Conservation (phyloP, 2,329 filamentous ascomycete genomes). For the Calonectria pauciramosa region DNA sequence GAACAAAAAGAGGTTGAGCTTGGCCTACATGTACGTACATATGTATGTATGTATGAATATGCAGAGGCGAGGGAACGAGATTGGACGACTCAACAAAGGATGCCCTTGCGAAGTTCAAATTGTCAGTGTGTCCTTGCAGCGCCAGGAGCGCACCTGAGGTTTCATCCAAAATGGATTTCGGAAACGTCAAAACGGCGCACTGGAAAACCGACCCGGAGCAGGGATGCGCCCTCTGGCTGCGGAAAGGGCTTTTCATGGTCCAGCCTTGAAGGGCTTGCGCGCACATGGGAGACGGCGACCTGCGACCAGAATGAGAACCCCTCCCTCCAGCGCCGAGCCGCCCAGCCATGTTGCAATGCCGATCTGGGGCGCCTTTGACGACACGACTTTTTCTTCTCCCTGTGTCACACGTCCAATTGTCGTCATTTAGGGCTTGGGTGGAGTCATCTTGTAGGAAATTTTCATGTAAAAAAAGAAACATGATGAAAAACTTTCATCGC, state of each 20-base stretch:
- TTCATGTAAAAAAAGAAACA: conserved; percentile 9
- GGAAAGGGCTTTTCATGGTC: conserved; percentile 6
- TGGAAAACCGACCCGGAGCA: not conserved
- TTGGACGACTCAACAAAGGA: conserved; percentile 17
- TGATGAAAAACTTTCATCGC: conserved; percentile 21
- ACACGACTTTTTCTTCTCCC: not conserved
- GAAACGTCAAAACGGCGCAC: conserved; percentile 15
- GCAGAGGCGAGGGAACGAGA: conserved; percentile 2
- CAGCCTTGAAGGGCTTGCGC: conserved; percentile 4
- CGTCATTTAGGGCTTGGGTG: conserved; percentile 13
- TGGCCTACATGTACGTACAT: not conserved
- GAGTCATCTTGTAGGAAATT: conserved; percentile 3
- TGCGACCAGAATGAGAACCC: not conserved
- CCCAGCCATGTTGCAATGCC: not conserved
- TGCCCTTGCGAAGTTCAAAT: not conserved
- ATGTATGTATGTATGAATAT: not conserved
- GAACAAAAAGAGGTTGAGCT: not conserved
- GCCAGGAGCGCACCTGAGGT: conserved; percentile 2
- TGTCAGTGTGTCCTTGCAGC: conserved; percentile 4
- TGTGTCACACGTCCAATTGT: not conserved
- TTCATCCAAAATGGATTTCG: conserved; percentile 15
- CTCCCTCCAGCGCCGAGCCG: not conserved
- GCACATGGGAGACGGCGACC: not conserved
- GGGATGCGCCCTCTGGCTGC: not conserved
- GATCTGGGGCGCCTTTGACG: conserved; percentile 4